Evolutionary conservation across 1,284 basidiomycete genomes (phyloP).

Genomic region (Irpex sp.): DNA sequence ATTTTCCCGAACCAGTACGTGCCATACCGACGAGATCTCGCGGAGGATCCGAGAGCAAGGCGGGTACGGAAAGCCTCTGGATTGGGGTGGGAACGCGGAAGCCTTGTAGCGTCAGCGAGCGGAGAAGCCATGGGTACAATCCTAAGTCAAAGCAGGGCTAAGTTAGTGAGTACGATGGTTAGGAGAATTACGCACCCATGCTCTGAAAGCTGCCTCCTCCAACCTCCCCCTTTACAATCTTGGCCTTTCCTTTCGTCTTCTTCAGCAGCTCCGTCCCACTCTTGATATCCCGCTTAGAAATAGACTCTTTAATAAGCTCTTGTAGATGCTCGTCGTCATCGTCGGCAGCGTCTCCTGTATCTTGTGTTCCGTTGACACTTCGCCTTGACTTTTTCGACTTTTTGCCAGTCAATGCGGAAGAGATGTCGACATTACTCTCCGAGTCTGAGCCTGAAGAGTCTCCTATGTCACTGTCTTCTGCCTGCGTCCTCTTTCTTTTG

Average conservation of each 20-base stretch:
- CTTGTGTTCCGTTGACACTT: conserved; percentile 2
- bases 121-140: conserved; percentile 79
- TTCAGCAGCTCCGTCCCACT: conserved; percentile 68
- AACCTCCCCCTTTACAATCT: conserved; percentile 65
- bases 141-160: conserved; percentile 40
- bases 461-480: neutral
- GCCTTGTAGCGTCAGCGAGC: conserved; percentile 88
- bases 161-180: neutral
- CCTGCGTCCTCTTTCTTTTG: conserved; percentile 10
- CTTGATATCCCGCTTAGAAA: conserved; percentile 65
- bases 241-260: conserved; percentile 64
- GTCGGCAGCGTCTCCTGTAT: conserved; percentile 21
- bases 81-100: conserved; percentile 97
- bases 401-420: conserved; percentile 15
- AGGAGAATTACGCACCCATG: conserved; percentile 61
- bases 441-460: conserved; percentile 1
- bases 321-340: conserved; percentile 56
- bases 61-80: conserved; percentile 87
- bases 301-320: conserved; percentile 60
- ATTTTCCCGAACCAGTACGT: conserved; percentile 97
- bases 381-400: conserved; percentile 3
- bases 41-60: conserved; percentile 82
- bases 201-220: conserved; percentile 85
- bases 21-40: conserved; percentile 98
- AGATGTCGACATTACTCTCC: conserved; percentile 14